Percentiles rank a stretch among this genome's conserved stretches.
Conservation (phyloP, 768 basidiomycete species). For the Candolleomyces eurysporus region DNA sequence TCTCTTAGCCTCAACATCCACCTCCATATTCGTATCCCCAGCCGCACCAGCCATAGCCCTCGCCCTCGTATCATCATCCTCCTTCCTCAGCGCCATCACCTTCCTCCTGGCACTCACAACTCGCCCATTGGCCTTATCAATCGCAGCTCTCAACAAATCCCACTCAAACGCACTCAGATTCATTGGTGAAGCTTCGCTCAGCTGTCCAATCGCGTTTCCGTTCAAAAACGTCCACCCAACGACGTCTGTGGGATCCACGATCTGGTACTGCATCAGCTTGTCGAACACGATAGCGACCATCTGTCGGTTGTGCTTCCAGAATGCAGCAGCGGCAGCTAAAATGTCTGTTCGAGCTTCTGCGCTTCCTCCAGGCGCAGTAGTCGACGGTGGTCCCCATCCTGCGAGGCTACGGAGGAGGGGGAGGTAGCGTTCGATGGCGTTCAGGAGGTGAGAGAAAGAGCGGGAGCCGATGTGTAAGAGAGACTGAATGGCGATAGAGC, state of each 20-base stretch:
- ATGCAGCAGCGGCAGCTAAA: conserved; percentile 64
- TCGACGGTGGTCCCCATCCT: conserved; percentile 39
- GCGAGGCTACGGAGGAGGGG: conserved; percentile 68
- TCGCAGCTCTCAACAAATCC: conserved; percentile 77
- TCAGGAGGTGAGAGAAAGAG: conserved; percentile 96
- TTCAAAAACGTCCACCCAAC: conserved; percentile 79
- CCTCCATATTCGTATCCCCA: conserved; percentile 58
- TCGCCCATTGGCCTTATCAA: conserved; percentile 90
- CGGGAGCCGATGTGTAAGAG: conserved; percentile 89
- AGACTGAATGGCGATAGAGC: conserved; percentile 83
- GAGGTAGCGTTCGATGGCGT: conserved; percentile 94
- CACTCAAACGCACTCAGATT: conserved; percentile 70
- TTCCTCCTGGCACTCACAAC: conserved; percentile 76
- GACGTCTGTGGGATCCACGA: conserved; percentile 92
- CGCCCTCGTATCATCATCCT: conserved; percentile 85
- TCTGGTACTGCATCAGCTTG: conserved; percentile 98
- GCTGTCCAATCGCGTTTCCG: conserved; percentile 41
- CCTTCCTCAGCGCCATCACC: conserved; percentile 73
- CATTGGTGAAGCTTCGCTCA: conserved; percentile 37
- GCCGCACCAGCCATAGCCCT: conserved; percentile 61
- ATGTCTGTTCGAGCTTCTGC: conserved; percentile 67
- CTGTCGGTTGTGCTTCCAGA: conserved; percentile 85
- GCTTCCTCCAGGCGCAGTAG: conserved; percentile 33
- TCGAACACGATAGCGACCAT: conserved; percentile 93
- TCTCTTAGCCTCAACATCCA: conserved; percentile 63